Conservation (phyloP, 768 basidiomycete species). For the Rhizopogon roseolus region DNA sequence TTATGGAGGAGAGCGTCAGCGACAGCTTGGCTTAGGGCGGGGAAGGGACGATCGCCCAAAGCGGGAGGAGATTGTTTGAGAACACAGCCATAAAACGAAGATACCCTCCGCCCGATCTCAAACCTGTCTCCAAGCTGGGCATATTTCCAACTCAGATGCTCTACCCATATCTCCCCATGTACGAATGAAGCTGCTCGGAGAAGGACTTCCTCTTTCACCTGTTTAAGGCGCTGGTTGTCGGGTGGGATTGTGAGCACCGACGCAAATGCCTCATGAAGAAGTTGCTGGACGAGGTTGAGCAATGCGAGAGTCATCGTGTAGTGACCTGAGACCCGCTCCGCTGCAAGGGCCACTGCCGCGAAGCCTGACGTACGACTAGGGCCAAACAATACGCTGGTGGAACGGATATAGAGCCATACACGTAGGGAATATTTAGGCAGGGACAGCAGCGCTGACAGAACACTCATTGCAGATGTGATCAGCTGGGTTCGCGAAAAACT, state of each 20-base stretch:
- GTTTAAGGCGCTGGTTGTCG: constrained; percentile 55
- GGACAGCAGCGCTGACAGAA: constrained; percentile 72
- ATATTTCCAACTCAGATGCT: constrained; percentile 85
- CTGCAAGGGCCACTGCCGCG: constrained; percentile 60
- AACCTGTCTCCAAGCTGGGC: constrained; percentile 76
- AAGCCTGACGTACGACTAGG: constrained; percentile 49
- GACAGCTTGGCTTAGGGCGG: constrained; percentile 55
- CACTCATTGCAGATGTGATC: constrained; percentile 77
- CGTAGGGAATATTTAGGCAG: constrained; percentile 73
- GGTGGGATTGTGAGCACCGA: constrained; percentile 44
- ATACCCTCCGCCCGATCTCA: constrained; percentile 69
- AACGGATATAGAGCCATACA: constrained; percentile 86
- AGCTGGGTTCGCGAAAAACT: constrained; percentile 51
- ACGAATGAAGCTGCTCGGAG: constrained; percentile 73
- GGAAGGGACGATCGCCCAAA: constrained; percentile 52
- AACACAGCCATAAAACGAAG: constrained; percentile 62
- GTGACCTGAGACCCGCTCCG: constrained; percentile 65
- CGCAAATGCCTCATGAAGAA: constrained; percentile 68
- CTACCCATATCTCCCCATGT: constrained; percentile 85
- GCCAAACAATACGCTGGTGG: constrained; percentile 73
- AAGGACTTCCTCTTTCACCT: constrained; percentile 81
- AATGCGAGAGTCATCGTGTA: constrained; percentile 83
- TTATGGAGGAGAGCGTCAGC: constrained; percentile 69
- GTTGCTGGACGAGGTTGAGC: constrained; percentile 67
- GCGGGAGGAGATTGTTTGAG: constrained; percentile 57